phyloP scores from a whole-genome alignment of 805 yeast genomes.

The Lachancea kluyveri region DNA sequence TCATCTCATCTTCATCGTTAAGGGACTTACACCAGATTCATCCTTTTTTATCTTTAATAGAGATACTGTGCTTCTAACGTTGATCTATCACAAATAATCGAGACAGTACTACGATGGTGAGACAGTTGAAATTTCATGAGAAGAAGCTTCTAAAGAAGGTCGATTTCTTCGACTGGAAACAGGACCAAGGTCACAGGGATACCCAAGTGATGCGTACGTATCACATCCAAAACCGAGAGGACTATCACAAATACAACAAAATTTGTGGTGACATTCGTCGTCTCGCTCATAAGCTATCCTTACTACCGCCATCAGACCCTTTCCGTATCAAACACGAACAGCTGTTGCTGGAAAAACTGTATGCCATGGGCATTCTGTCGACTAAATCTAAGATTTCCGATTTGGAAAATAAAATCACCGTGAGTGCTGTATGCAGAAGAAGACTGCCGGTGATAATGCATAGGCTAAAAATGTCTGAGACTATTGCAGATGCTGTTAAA shows the following conservation, averaged over 20 bases:
- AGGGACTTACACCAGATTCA: too few relatives aligned
- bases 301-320: conserved; percentile 83
- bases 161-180: conserved; percentile 96
- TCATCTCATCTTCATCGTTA: too few relatives aligned
- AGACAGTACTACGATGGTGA: conserved; percentile 54
- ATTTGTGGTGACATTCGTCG: conserved; percentile 90
- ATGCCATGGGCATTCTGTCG: conserved; percentile 80
- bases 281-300: conserved; percentile 76
- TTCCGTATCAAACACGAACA: conserved; percentile 85
- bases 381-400: conserved; percentile 89
- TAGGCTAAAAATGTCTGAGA: conserved; percentile 88
- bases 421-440: conserved; percentile 86
- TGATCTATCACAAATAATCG: too few relatives aligned
- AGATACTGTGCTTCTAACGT: too few relatives aligned
- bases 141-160: conserved; percentile 91
- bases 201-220: conserved; percentile 94
- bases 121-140: conserved; percentile 91
- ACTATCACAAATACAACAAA: conserved; percentile 88
- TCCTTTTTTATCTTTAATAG: not conserved
- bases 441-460: conserved; percentile 94
- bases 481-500: conserved; percentile 79
- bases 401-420: conserved; percentile 85
- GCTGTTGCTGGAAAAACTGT: conserved; percentile 77
- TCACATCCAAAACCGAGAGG: conserved; percentile 91
- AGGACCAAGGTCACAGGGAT: conserved; percentile 90